phyloP scores from a whole-genome alignment of 352 stramenopile species.

The Globisporangium paddicum region DNA sequence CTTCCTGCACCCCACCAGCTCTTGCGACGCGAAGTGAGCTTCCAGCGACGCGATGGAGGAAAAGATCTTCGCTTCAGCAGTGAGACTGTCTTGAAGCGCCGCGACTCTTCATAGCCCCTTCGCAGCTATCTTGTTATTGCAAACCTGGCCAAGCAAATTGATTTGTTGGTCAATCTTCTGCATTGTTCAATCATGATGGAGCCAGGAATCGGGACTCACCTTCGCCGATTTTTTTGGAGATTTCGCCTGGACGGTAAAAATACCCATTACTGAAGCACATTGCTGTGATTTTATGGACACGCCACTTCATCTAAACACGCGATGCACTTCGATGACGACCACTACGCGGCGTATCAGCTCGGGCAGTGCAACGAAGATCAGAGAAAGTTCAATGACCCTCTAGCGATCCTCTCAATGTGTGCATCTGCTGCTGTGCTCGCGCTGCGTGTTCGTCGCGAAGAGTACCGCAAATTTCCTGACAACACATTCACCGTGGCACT shows the following conservation, averaged over 20 bases:
- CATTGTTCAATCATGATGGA: neutral
- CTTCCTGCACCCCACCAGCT: neutral
- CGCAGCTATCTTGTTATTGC: too few relatives aligned
- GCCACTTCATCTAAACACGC: neutral
- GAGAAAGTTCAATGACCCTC: slow-evolving; percentile 22
- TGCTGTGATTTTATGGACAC: neutral
- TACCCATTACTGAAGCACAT: neutral
- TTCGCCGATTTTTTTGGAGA: neutral
- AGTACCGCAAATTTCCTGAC: slow-evolving; percentile 30
- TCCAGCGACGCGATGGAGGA: neutral
- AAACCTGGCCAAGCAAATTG: too few relatives aligned
- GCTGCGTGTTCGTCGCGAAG: slow-evolving; percentile 21
- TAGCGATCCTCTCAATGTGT: slow-evolving; percentile 24
- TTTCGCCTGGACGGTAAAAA: neutral
- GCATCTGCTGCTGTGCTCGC: slow-evolving; percentile 19
- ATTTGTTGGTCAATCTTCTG: too few relatives aligned
- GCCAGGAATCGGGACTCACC: neutral
- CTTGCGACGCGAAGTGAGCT: neutral
- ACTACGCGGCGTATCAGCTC: slow-evolving; percentile 25
- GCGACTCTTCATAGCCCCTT: slow-evolving; percentile 1
- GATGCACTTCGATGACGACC: slow-evolving; percentile 15
- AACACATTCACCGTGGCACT: slow-evolving; percentile 27
- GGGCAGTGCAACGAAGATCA: slow-evolving; percentile 21
- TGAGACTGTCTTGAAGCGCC: neutral
- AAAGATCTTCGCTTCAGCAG: neutral